Evolutionary conservation across 495 filamentous ascomycete species (phyloP), one percentile per base, ranked within the genome.

Genomic region (Aspergillus wentii): DNA sequence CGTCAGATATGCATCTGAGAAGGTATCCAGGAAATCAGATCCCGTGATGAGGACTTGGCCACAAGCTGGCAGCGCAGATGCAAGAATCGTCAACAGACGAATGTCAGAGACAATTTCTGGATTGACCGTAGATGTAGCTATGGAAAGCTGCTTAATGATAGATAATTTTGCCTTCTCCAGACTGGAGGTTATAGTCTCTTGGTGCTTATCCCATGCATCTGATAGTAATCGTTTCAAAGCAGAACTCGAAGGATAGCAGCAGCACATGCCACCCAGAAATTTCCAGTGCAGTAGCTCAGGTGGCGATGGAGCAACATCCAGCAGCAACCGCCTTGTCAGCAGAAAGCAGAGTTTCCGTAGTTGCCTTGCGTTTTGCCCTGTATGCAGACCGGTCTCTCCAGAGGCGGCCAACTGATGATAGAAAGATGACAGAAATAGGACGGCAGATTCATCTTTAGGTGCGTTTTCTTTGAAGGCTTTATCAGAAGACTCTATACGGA

Each of bases 11-110:
- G 76, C 76, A 43, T 68, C 74, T 21, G 73, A 64, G 10, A 94
- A 65, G 3, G 82, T 79, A 51, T 95, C 89, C 9, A 94, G 52
- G 49, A 89, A 89, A 56, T 95, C 89, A 32, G 85, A 86, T 13
- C 89, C 89, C 1, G 80, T 80, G 56, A 94, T 72, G 32, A 94
- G 79, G 49, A 82, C 79, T 27, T 70, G 63, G 25, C 70, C 69
- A 51, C 44, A 54, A 22, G 44, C 46, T 19, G 57, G 58, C 18
- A 66, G 44, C 6, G 46, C 48, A 6, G 64, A 69, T 5, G 56
- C 48, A 29, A 71, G 43, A 29, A 71, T 54, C 5, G 65, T 71
- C 40, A 71, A 38, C 8, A 59, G 38, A 39, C 68, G 61, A 32
- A 68, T 46, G 30, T 71, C 58, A 14, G 44, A 32, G 15, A 61